Percentiles rank a stretch among this genome's conserved stretches.
These are phyloP conservation scores for Blastocystis sp. DNA, from an alignment of 352 stramenopile genomes.

Conservation along the genomic window DNA sequence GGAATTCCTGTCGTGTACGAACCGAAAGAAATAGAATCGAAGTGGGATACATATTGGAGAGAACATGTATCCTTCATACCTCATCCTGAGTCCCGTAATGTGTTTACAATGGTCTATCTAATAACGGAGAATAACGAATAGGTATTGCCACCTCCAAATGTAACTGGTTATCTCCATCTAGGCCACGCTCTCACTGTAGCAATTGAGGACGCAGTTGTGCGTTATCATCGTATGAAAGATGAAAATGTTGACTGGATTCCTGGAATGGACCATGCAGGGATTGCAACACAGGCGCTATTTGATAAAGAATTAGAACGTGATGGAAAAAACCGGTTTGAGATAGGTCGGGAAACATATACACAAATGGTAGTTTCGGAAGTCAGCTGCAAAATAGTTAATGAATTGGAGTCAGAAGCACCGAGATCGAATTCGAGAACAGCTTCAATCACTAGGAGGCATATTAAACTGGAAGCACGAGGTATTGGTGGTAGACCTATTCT, in stretches of 20 bases:
- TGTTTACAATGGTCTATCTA: conserved; percentile 10
- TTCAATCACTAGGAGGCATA: conserved; percentile 71
- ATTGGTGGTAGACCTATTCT: conserved; percentile 59
- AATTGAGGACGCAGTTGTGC: conserved; percentile 85
- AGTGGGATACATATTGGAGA: not conserved
- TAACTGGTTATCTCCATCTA: conserved; percentile 87
- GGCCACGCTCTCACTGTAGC: conserved; percentile 95
- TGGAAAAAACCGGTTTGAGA: conserved; percentile 73
- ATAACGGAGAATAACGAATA: not conserved
- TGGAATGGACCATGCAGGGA: conserved; percentile 94
- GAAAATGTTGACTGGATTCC: conserved; percentile 93
- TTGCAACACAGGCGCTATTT: conserved; percentile 84
- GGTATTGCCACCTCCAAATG: conserved; percentile 79
- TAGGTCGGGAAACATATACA: conserved; percentile 86
- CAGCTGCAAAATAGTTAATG: conserved; percentile 68
- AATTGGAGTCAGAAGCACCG: conserved; percentile 90
- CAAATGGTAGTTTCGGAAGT: conserved; percentile 66
- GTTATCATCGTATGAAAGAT: conserved; percentile 95
- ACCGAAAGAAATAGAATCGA: not conserved
- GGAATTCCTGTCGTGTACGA: conserved; percentile 29
- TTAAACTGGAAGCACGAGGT: conserved; percentile 79
- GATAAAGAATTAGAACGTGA: conserved; percentile 73
- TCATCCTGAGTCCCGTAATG: conserved; percentile 17
- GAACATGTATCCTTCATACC: not conserved
- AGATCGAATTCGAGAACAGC: conserved; percentile 76